Conservation (phyloP, 495 filamentous ascomycete genomes). For the Pseudomonodictys pantanalensis region DNA sequence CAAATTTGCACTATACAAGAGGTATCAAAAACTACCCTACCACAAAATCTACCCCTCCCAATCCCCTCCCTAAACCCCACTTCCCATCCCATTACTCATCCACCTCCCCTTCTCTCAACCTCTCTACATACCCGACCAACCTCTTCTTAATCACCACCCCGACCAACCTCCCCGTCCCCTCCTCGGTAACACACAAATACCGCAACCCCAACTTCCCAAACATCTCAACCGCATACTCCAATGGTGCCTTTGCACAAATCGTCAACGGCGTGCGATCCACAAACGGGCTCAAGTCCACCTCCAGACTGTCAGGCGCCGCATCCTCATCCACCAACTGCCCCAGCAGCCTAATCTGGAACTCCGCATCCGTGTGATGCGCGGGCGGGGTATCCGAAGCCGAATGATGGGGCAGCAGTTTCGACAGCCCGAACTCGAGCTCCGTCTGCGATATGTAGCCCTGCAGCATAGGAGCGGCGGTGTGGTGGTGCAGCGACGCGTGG, state of each 20-base stretch:
- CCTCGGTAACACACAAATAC: constrained; percentile 51
- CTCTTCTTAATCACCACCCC: constrained; percentile 45
- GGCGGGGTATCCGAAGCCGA: constrained; percentile 27
- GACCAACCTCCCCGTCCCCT: constrained; percentile 41
- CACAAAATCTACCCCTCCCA: no score
- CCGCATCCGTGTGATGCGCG: neutral
- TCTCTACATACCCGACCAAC: constrained; percentile 41
- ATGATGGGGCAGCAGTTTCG: constrained; percentile 28
- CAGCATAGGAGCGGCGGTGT: constrained; percentile 23
- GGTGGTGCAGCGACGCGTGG: no score
- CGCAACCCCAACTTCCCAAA: constrained; percentile 56
- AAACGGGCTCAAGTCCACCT: constrained; percentile 48
- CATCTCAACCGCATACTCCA: constrained; percentile 59
- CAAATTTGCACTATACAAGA: no score
- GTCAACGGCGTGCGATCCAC: constrained; percentile 54
- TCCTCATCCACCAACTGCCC: constrained; percentile 37
- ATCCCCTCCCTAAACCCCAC: no score
- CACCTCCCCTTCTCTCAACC: constrained; percentile 15
- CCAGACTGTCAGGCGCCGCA: constrained; percentile 17
- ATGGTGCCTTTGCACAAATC: constrained; percentile 51
- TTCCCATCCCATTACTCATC: neutral
- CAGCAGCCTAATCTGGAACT: constrained; percentile 45
- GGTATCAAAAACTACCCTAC: no score
- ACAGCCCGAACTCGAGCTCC: constrained; percentile 54
- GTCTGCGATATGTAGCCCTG: constrained; percentile 56